Conservation (phyloP, 305 asterid species). For the Fraxinus latifolia region DNA sequence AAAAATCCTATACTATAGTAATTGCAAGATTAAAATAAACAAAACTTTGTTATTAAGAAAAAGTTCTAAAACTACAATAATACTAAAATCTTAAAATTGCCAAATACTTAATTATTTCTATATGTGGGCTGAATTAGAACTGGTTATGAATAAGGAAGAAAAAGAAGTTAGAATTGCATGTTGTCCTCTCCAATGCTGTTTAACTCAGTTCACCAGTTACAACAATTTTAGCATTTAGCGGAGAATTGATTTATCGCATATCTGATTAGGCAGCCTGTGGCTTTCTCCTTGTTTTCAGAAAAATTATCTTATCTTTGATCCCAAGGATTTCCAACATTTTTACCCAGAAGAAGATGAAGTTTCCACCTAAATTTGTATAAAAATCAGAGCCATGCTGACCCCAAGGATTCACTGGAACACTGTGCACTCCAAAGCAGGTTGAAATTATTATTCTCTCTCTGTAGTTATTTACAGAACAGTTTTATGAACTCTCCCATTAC, state of each 20-base stretch:
- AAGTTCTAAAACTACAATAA: not conserved
- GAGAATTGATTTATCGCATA: not conserved
- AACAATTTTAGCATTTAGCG: not conserved
- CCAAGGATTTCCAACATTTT: not conserved
- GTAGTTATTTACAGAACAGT: no score
- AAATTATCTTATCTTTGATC: no score
- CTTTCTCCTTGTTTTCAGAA: not conserved
- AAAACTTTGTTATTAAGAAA: not conserved
- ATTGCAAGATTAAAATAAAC: not conserved
- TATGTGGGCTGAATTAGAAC: not conserved
- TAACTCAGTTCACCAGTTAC: not conserved
- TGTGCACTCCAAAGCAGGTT: constrained; percentile 1
- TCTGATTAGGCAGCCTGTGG: not conserved
- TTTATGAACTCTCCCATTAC: no score
- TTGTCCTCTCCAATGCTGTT: not conserved
- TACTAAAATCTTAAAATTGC: not conserved
- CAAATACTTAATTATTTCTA: no score
- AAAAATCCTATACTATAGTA: not conserved
- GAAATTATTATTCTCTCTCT: not conserved
- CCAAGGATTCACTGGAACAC: constrained; percentile 15
- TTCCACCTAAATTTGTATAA: not conserved
- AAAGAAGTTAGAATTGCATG: not conserved
- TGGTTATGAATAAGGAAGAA: not conserved
- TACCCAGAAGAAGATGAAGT: constrained; percentile 15
- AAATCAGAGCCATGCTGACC: constrained; percentile 22